Evolutionary conservation across 148 eudicot species (phyloP), one percentile per base, ranked within the genome.

Genomic region (Cornus florida): DNA sequence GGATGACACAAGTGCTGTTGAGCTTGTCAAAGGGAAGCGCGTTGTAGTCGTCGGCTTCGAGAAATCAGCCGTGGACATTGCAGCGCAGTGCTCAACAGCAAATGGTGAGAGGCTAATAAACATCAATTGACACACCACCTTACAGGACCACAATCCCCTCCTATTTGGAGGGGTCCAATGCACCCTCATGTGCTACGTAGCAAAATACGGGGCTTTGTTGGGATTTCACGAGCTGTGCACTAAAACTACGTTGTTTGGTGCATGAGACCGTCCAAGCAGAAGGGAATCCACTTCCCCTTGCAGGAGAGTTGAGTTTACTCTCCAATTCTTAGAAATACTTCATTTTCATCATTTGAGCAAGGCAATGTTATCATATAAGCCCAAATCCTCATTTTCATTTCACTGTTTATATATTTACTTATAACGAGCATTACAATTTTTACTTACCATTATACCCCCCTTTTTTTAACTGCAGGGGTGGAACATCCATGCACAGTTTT

Each of bases 41-140:
- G 83, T 87, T 4, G 72, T 79, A 3, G 83, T 87, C 22, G 77
- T 87, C 41, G 90, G 90, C 10, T 79, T 81, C 19, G 84, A 83
- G 77, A 87, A 85, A 76, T 87, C 88, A 6, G 90, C 86, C 6
- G 31, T 87, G 14, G 90, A 87, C 70, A 83, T 85, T 70, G 84
- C 90, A 19, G 75, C 72, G 33, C 79, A 87, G 71, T 46, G 75
- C 32, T 53, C 90, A 4, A 75, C 14, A 16, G 62, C 69, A 38
- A 87, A 87, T 56, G 87, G 88, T 83, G 43, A 7, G 43, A 39
- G 43, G 7, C 28, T 28, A 28, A 28, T 28, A 28, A 28, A 28
- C 28, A 28, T 28, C 28, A 28, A 28, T 28, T 28, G 28, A 28
- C 28, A 28, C 28, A 28, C 28, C 28, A 28, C 28, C 28, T 28